These are phyloP conservation scores for Leccinum variabile DNA, from an alignment of 1,284 basidiomycete genomes.

Conservation along the genomic window DNA sequence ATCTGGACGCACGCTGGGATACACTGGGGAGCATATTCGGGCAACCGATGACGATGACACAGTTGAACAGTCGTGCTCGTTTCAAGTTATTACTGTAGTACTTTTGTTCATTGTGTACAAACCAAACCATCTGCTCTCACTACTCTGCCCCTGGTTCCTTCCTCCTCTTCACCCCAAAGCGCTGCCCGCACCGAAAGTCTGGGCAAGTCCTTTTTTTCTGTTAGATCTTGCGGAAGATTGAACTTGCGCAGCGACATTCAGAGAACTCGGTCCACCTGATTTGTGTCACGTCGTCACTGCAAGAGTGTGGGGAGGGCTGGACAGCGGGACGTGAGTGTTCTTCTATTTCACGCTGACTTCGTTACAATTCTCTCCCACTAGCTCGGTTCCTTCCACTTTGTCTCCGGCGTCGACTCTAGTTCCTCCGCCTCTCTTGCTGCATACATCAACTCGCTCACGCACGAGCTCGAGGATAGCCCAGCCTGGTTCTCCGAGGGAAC, in stretches of 20 bases:
- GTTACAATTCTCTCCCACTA: constrained; percentile 32
- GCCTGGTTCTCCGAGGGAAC: constrained; percentile 91
- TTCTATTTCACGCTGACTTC: neutral
- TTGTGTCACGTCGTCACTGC: constrained; percentile 82
- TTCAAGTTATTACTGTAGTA: too few species aligned
- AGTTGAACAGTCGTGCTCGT: too few species aligned
- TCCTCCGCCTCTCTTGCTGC: constrained; percentile 97
- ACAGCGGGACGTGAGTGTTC: constrained; percentile 77
- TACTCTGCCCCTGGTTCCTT: too few species aligned
- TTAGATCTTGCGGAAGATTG: neutral
- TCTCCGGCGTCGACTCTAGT: constrained; percentile 96
- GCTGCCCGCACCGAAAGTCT: constrained; percentile 84
- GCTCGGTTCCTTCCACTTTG: constrained; percentile 87
- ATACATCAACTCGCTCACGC: constrained; percentile 96
- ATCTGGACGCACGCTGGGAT: too few species aligned
- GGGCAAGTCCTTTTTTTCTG: constrained; percentile 49
- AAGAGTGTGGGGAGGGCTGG: constrained; percentile 86
- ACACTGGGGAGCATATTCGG: too few species aligned
- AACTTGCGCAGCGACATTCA: constrained; percentile 74
- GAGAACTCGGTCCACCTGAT: constrained; percentile 97
- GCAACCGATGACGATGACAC: too few species aligned
- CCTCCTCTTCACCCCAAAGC: too few species aligned
- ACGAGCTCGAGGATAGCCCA: constrained; percentile 88
- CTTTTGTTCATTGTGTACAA: too few species aligned
- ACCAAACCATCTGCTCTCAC: too few species aligned